A percentile compares a stretch with the other conserved stretches of the same genome.
phyloP scores from a whole-genome alignment of 495 filamentous ascomycete species.

The Pseudomonodictys pantanalensis region DNA sequence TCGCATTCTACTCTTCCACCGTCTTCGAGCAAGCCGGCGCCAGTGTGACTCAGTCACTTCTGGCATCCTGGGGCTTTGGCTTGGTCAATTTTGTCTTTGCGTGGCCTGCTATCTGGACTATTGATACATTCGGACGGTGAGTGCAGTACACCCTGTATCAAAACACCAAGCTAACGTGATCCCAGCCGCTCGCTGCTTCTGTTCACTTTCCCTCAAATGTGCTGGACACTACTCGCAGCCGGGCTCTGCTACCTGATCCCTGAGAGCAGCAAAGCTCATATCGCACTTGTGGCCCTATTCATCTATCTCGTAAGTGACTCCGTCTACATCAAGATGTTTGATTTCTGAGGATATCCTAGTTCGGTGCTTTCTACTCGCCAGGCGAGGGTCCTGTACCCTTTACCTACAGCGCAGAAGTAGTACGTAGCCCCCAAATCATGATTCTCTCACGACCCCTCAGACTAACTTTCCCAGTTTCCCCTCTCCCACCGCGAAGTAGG shows the following conservation, averaged over 20 bases:
- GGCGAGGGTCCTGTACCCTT: conserved; percentile 34
- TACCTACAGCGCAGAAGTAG: conserved; percentile 76
- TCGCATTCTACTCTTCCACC: conserved; percentile 38
- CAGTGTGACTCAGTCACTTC: neutral
- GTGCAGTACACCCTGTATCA: no score
- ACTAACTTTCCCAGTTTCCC: conserved; percentile 24
- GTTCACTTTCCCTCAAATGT: conserved; percentile 32
- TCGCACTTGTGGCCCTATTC: no score
- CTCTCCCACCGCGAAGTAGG: conserved; percentile 27
- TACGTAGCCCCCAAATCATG: conserved; percentile 69
- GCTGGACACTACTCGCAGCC: conserved; percentile 14
- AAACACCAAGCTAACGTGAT: no score
- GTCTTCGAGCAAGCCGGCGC: conserved; percentile 27
- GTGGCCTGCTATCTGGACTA: conserved; percentile 16
- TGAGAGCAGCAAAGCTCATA: neutral
- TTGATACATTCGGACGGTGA: conserved; percentile 29
- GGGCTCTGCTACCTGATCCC: conserved; percentile 21
- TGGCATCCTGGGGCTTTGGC: conserved; percentile 70
- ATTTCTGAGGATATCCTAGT: no score
- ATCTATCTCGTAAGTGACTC: no score
- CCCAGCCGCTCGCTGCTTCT: conserved; percentile 33
- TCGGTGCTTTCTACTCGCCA: conserved; percentile 27
- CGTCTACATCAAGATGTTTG: no score
- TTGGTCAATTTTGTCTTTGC: conserved; percentile 58
- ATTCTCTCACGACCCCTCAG: no score